phyloP scores from a whole-genome alignment of 805 yeast genomes.

The Wickerhamomyces hampshirensis region DNA sequence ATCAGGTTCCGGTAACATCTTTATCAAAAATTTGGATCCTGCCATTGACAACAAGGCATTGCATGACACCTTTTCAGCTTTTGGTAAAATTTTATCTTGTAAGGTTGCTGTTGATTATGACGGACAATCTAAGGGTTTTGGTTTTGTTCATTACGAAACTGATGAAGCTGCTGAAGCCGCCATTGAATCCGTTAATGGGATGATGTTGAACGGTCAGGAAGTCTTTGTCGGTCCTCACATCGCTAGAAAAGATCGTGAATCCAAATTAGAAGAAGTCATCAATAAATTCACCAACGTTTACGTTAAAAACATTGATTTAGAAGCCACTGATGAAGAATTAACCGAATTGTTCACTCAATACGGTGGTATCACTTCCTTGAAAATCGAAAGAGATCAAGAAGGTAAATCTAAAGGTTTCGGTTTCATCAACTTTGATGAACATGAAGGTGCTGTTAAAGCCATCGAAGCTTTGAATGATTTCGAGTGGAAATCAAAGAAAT shows the following conservation, averaged over 20 bases:
- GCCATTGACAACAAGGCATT: constrained; percentile 98
- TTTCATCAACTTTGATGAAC: constrained; percentile 85
- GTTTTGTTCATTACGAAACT: constrained; percentile 94
- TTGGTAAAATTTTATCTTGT: constrained; percentile 93
- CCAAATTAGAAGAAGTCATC: constrained; percentile 84
- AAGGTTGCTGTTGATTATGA: constrained; percentile 93
- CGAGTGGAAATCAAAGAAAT: constrained; percentile 78
- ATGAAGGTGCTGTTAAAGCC: constrained; percentile 85
- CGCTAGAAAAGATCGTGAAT: constrained; percentile 89
- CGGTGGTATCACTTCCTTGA: constrained; percentile 83
- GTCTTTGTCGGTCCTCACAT: constrained; percentile 95
- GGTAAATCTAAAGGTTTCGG: constrained; percentile 96
- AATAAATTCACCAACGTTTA: constrained; percentile 94
- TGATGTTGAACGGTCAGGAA: constrained; percentile 93
- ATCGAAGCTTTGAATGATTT: constrained; percentile 86
- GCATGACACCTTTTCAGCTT: constrained; percentile 96
- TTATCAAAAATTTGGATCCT: constrained; percentile 97
- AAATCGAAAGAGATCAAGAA: constrained; percentile 69
- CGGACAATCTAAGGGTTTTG: constrained; percentile 93
- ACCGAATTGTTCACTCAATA: constrained; percentile 61
- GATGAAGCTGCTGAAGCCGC: constrained; percentile 92
- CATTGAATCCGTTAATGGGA: constrained; percentile 95
- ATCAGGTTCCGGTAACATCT: constrained; percentile 94
- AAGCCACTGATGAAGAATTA: constrained; percentile 66
- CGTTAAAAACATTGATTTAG: constrained; percentile 82